Evolutionary conservation across 495 filamentous ascomycete species (phyloP), one percentile per base, ranked within the genome.

Genomic region (Tuber borchii): DNA sequence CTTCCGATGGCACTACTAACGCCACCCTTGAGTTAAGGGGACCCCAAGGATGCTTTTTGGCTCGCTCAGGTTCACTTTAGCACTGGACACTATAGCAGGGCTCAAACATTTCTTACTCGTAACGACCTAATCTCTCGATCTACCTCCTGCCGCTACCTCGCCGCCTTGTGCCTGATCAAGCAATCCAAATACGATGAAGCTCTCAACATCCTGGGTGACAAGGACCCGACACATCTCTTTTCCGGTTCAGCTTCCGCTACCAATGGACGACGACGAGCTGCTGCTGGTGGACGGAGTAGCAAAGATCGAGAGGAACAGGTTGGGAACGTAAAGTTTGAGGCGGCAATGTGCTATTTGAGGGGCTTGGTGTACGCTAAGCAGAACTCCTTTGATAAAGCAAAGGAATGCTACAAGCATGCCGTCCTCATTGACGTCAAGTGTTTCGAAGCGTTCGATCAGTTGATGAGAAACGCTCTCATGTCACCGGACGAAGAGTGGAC

Each of bases 381-480:
- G 85, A 99, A 98, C 84, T 92, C 94, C 20, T 98, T 97, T 78
- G 96, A 99, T 82, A 90, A 94, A 40, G 95, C 95, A 48, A 97
- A 97, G 81, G 94, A 97, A 81, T 97, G 96, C 85, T 99, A 97
- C 87, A 97, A 97, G 85, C 93, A 96, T 80, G 95, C 95, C 10
- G 93, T 98, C 65, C 88, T 92, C 70, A 97, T 99, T 81, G 96
- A 99, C 83, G 94, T 98, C 9, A 94, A 97, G 83, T 99, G 95
- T 84, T 98, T 96, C 82, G 95, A 99, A 83, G 95, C 95, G 4
- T 98, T 98, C 81, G 94, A 97, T 75, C 93, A 97, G 84, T 88
- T 99, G 71, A 97, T 97, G 91, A 94, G 94, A 86, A 98, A 98
- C 84, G 92, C 91, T 31, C 88, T 98, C 40, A 96, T 99, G 93